Percentiles rank a stretch among this genome's conserved stretches.
phyloP scores from a whole-genome alignment of 2,329 filamentous ascomycete species.

The Trichophaea hybrida region DNA sequence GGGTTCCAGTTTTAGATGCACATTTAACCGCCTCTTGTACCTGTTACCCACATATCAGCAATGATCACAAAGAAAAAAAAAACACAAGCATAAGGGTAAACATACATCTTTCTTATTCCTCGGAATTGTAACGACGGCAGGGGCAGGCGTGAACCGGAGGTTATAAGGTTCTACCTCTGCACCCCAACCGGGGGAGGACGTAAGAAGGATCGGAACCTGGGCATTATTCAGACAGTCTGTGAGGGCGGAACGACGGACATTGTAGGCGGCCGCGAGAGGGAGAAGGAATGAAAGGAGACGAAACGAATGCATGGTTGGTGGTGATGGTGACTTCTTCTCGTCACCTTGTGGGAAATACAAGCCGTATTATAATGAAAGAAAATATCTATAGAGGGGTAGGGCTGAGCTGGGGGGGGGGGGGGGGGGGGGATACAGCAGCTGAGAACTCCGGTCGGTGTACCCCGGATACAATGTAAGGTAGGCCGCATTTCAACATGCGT shows the following conservation, averaged over 20 bases:
- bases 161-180: constrained; percentile 3
- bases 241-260: not conserved
- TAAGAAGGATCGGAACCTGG: constrained; percentile 4
- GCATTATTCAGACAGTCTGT: constrained; percentile 6
- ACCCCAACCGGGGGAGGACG: constrained; percentile 2
- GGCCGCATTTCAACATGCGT: too few relatives aligned
- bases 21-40: constrained; percentile 38
- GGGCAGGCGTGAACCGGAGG: constrained; percentile 4
- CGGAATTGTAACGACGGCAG: constrained; percentile 1
- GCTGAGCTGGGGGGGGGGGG: too few relatives aligned
- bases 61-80: not conserved
- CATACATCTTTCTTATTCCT: constrained; percentile 4
- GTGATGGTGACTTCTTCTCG: not conserved
- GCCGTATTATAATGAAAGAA: too few relatives aligned
- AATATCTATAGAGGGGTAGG: too few relatives aligned
- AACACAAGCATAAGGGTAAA: not conserved
- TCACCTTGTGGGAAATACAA: too few relatives aligned
- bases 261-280: constrained; percentile 1
- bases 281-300: not conserved
- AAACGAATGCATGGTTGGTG: not conserved
- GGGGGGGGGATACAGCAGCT: too few relatives aligned
- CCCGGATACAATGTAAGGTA: too few relatives aligned
- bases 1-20: constrained; percentile 37
- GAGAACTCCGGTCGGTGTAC: too few relatives aligned
- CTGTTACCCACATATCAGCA: not conserved